phyloP scores from a whole-genome alignment of 2,329 filamentous ascomycete genomes.

The Pseudovirgaria hyperparasitica region DNA sequence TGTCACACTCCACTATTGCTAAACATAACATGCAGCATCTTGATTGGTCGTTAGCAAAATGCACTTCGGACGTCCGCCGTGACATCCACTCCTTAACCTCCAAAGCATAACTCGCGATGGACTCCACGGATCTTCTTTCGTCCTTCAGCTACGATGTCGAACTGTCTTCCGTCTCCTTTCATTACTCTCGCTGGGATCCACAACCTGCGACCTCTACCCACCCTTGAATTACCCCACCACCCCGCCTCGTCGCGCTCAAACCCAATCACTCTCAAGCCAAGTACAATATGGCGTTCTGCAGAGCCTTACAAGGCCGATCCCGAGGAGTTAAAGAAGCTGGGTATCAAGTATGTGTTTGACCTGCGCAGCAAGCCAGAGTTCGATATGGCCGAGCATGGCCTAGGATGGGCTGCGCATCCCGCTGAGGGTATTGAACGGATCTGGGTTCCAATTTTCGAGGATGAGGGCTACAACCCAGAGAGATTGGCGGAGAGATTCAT shows the following conservation, averaged over 20 bases:
- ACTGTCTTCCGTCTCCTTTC: constrained; percentile 20
- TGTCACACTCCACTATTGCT: too few species aligned
- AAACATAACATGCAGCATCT: too few species aligned
- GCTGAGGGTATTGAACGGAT: constrained; percentile 35
- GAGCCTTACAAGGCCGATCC: constrained; percentile 36
- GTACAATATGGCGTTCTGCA: constrained; percentile 54
- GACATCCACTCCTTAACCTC: too few species aligned
- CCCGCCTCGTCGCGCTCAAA: constrained; percentile 10
- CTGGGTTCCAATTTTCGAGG: constrained; percentile 53
- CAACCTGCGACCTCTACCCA: constrained; percentile 22
- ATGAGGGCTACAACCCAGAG: constrained; percentile 49
- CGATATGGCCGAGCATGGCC: constrained; percentile 20
- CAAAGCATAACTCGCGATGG: too few species aligned
- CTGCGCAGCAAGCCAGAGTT: constrained; percentile 52
- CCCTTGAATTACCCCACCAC: constrained; percentile 19
- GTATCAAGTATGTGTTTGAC: constrained; percentile 56
- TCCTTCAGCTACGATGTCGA: too few species aligned
- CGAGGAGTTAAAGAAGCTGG: constrained; percentile 27
- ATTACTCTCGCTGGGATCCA: constrained; percentile 16
- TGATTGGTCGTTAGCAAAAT: too few species aligned
- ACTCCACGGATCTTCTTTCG: too few species aligned
- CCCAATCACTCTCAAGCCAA: constrained; percentile 34
- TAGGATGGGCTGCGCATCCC: constrained; percentile 21
- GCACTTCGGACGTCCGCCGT: too few species aligned
- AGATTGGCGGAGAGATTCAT: constrained; percentile 47